Conservation (phyloP, 2,329 filamentous ascomycete species). For the Didymella glomerata region DNA sequence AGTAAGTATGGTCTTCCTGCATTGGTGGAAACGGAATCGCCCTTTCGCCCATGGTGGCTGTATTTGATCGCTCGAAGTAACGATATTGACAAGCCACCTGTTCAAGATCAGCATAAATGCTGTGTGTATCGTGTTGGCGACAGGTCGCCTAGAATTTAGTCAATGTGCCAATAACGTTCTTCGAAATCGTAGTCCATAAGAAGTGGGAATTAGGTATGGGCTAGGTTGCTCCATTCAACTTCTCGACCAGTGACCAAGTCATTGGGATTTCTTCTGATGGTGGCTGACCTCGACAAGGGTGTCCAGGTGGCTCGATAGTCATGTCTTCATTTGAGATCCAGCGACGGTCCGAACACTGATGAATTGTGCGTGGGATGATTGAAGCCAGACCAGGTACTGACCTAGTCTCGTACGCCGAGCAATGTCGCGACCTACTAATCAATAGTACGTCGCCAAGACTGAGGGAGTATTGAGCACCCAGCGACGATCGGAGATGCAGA, state of each 20-base stretch:
- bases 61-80: not conserved
- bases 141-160: not conserved
- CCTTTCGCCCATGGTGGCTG: not conserved
- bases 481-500: not conserved
- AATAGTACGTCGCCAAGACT: not conserved
- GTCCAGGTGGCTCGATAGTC: not conserved
- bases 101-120: not conserved
- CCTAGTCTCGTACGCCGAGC: not conserved
- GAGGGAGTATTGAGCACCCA: not conserved
- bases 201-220: not conserved
- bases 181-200: not conserved
- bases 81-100: not conserved
- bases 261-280: not conserved
- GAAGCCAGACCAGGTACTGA: not conserved
- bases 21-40: not conserved
- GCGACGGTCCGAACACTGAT: not conserved
- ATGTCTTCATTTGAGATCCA: not conserved
- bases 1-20: not conserved
- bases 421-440: not conserved
- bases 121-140: not conserved
- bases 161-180: not conserved
- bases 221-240: not conserved
- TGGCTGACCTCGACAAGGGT: not conserved
- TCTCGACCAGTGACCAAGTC: not conserved
- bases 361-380: not conserved